A percentile compares a stretch with the other conserved stretches of the same genome.
Conservation (phyloP, 306 rosid species). For the Quillaja saponaria region DNA sequence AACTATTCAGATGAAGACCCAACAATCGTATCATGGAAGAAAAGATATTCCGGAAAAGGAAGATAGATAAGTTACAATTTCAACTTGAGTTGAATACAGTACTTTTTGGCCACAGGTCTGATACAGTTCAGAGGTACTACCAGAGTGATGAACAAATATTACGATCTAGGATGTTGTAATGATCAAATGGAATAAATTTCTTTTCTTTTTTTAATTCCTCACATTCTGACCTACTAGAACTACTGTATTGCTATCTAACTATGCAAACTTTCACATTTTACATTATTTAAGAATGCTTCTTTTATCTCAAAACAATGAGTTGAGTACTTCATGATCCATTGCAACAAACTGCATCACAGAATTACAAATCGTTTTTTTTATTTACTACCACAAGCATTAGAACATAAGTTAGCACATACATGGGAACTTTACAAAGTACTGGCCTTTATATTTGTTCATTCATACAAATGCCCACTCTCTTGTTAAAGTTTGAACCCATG, state of each 20-base stretch:
- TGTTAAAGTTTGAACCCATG: background rate
- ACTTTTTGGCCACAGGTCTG: no score
- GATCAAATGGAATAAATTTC: background rate
- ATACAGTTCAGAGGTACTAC: no score
- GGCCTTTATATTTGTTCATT: background rate
- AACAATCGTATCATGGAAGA: no score
- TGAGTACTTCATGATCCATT: background rate
- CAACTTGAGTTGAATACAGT: no score
- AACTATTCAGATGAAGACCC: no score
- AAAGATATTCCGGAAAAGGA: no score
- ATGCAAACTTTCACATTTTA: background rate
- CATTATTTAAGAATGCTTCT: background rate
- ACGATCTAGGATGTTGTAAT: no score
- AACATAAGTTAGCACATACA: no score
- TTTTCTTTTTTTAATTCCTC: constrained; percentile 4
- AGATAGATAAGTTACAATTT: no score
- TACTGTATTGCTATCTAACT: background rate
- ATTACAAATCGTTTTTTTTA: background rate
- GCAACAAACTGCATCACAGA: background rate
- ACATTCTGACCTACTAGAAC: background rate
- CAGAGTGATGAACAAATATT: no score
- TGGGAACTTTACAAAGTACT: background rate
- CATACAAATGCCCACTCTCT: background rate
- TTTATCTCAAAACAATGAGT: background rate
- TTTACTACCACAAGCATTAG: no score